Evolutionary conservation across 164 flowering plant genomes (phyloP).

Genomic region (Macadamia integrifolia): DNA sequence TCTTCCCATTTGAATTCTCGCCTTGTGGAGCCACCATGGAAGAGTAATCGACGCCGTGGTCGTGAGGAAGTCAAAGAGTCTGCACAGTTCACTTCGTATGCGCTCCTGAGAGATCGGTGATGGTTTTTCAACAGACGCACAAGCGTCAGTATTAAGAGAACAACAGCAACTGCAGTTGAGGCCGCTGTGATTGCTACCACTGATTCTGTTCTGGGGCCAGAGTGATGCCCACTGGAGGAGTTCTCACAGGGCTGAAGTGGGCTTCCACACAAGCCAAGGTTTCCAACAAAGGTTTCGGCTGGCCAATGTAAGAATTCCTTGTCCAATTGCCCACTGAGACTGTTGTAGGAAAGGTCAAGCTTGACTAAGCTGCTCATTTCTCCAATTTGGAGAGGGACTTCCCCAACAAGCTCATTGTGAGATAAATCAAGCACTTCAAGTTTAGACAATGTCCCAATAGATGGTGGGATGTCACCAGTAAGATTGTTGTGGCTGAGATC

Average conservation of each 20-base stretch:
- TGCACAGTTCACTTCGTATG: conserved; percentile 27
- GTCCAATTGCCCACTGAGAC: conserved; percentile 63
- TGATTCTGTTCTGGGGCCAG: conserved; percentile 11
- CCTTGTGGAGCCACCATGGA: conserved; percentile 34
- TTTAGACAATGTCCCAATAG: conserved; percentile 54
- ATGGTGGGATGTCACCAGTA: conserved; percentile 61
- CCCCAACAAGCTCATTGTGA: conserved; percentile 66
- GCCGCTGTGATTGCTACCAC: conserved; percentile 48
- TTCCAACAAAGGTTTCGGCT: conserved; percentile 57
- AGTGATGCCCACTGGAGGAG: conserved; percentile 6
- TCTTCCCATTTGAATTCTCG: conserved; percentile 72
- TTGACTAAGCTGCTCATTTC: conserved; percentile 77
- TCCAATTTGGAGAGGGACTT: conserved; percentile 54
- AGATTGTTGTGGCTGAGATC: conserved; percentile 86
- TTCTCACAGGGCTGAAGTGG: conserved; percentile 47
- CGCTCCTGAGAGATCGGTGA: conserved; percentile 24
- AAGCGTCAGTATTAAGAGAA: conserved; percentile 36
- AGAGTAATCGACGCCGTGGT: conserved; percentile 41
- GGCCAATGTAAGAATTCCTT: conserved; percentile 68
- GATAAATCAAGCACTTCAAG: conserved; percentile 85
- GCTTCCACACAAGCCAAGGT: conserved; percentile 62
- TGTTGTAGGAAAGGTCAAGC: conserved; percentile 77
- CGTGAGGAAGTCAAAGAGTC: conserved; percentile 69
- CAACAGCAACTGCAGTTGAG: conserved; percentile 40
- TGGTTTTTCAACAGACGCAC: conserved; percentile 33